Evolutionary conservation across 495 filamentous ascomycete species (phyloP), one percentile per base, ranked within the genome.

Genomic region (Xanthoparmelia taractica): DNA sequence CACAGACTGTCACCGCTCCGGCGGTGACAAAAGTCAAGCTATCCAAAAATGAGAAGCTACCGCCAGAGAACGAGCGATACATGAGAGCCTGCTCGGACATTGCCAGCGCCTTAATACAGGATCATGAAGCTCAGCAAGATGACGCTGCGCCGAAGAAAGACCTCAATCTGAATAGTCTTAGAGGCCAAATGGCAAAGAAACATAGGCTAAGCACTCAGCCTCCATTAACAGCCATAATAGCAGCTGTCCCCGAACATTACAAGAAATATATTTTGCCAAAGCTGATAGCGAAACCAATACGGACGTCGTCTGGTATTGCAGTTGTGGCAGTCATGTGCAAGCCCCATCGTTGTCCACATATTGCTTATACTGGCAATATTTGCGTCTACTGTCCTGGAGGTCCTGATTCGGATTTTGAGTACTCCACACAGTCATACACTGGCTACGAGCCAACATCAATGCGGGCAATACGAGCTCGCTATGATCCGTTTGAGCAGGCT

Each of bases 261-360:
- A 98, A 98, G 80, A 97, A 97, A 80, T 97, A 97, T 72, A 96
- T 98, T 65, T 76, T 97, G 52, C 95, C 93, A 29, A 93, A 94
- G 75, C 77, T 98, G 59, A 89, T 97, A 66, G 93, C 95, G 13
- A 98, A 98, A 75, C 94, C 94, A 4, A 97, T 98, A 66, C 81
- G 94, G 71, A 96, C 91, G 17, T 94, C 93, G 8, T 96, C 93
- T 47, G 94, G 94, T 41, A 97, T 98, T 68, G 95, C 94, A n/a
- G 95, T 98, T 13, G 94, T 98, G 45, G 94, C 95, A 23, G 95
- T 98, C 60, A 97, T 98, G 94, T 97, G 94, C 81, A 98, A 97
- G 75, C 94, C 94, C 37, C 94, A 98, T 72, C 84, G 94, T 66
- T 98, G 94, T 71, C 94, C 94, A 36, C 94, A 98, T 72, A 98